phyloP scores from a whole-genome alignment of 2,329 filamentous ascomycete species.

The Monilinia fructicola region DNA sequence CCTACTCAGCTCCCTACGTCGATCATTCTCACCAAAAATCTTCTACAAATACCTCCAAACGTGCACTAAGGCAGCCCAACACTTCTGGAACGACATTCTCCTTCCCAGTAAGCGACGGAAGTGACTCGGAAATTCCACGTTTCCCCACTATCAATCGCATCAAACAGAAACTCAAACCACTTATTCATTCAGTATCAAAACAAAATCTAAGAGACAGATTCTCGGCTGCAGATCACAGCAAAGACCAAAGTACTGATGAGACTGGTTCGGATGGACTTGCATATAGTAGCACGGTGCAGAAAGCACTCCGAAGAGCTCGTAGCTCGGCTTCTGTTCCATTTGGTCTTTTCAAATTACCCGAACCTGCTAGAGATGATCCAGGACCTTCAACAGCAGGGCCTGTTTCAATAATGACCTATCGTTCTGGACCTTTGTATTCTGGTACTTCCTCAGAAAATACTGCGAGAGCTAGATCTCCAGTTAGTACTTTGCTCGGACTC shows the following conservation, averaged over 20 bases:
- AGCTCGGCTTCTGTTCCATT: slow-evolving; percentile 16
- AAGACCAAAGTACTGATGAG: not conserved
- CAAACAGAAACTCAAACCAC: slow-evolving; percentile 10
- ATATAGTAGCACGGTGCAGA: slow-evolving; percentile 1
- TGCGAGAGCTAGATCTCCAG: slow-evolving; percentile 17
- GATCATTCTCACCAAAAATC: not conserved
- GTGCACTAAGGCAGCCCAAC: not conserved
- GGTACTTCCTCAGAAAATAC: not conserved
- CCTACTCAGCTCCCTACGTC: not conserved
- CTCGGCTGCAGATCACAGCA: not conserved
- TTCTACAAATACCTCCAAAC: slow-evolving; percentile 2
- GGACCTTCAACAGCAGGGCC: not conserved
- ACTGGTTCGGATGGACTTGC: not conserved
- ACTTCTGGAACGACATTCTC: slow-evolving; percentile 10
- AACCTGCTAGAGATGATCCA: slow-evolving; percentile 3
- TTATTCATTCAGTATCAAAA: slow-evolving; percentile 15
- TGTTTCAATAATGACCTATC: not conserved
- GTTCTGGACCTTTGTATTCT: not conserved
- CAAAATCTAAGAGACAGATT: not conserved
- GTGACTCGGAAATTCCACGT: slow-evolving; percentile 16
- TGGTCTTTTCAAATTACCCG: slow-evolving; percentile 15
- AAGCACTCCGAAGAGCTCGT: slow-evolving; percentile 11
- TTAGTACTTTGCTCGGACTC: slow-evolving; percentile 3
- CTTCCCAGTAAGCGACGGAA: slow-evolving; percentile 14
- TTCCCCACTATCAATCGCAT: slow-evolving; percentile 4